Conservation (phyloP, 2,329 filamentous ascomycete genomes). For the Exophiala sideris region DNA sequence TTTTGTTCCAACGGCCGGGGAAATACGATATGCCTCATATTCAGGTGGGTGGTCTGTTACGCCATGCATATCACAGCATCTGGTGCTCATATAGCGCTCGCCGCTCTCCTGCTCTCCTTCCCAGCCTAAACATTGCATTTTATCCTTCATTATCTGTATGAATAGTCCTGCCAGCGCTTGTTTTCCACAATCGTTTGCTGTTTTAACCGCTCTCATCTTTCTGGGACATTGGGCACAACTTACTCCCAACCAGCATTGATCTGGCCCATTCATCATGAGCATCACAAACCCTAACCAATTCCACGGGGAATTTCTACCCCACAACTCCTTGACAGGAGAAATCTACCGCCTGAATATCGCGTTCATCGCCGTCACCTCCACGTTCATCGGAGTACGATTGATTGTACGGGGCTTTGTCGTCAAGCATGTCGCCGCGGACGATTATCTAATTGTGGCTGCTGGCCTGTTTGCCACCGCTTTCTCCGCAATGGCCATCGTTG, state of each 20-base stretch:
- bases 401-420: slow-evolving; percentile 23
- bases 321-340: slow-evolving; percentile 21
- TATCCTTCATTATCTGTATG: slow-evolving; percentile 7
- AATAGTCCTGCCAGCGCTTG: slow-evolving; percentile 3
- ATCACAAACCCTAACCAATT: slow-evolving; percentile 7
- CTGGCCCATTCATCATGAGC: slow-evolving; percentile 11
- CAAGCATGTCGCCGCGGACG: slow-evolving; percentile 24
- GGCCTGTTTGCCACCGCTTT: slow-evolving; percentile 23
- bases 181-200: neutral
- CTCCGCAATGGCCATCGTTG: slow-evolving; percentile 24
- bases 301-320: slow-evolving; percentile 14
- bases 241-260: neutral
- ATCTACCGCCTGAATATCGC: slow-evolving; percentile 21
- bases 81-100: slow-evolving; percentile 13
- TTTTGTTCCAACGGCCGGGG: slow-evolving; percentile 9
- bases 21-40: slow-evolving; percentile 9
- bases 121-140: slow-evolving; percentile 9
- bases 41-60: slow-evolving; percentile 9
- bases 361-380: slow-evolving; percentile 22
- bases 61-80: neutral
- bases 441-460: slow-evolving; percentile 25
- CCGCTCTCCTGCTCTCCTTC: slow-evolving; percentile 2
- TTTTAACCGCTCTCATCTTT: neutral
- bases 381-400: slow-evolving; percentile 20
- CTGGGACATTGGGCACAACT: neutral